Conservation (phyloP, 2,329 filamentous ascomycete genomes). For the Talaromyces sp. region DNA sequence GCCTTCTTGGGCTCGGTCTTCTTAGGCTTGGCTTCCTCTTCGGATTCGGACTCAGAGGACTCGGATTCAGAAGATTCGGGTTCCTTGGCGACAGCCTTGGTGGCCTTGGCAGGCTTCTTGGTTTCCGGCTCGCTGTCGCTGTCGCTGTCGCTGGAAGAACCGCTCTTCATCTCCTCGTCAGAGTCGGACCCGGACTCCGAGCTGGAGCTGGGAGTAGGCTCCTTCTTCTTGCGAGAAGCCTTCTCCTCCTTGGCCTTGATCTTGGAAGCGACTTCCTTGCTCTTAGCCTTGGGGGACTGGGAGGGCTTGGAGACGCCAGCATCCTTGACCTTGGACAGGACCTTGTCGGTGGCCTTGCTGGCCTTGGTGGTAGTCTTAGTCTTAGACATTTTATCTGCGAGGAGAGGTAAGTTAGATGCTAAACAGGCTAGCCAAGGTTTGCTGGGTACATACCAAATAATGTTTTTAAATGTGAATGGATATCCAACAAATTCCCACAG, state of each 20-base stretch:
- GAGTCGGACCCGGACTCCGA: conserved; percentile 31
- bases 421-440: neutral
- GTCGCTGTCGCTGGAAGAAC: conserved; percentile 25
- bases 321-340: conserved; percentile 45
- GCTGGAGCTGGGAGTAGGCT: conserved; percentile 32
- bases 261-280: conserved; percentile 41
- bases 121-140: conserved; percentile 29
- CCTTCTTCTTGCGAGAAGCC: conserved; percentile 40
- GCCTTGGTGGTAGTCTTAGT: conserved; percentile 39
- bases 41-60: conserved; percentile 29
- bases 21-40: conserved; percentile 14
- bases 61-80: conserved; percentile 25
- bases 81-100: conserved; percentile 26
- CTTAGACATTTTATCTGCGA: conserved; percentile 38
- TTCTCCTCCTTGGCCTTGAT: conserved; percentile 27
- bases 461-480: conserved; percentile 11
- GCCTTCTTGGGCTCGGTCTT: conserved; percentile 4
- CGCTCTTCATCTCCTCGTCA: conserved; percentile 33
- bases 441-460: conserved; percentile 1
- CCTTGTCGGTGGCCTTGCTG: conserved; percentile 38
- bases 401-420: neutral
- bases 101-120: conserved; percentile 27
- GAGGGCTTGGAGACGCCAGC: conserved; percentile 42
- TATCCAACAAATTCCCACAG: conserved; percentile 17
- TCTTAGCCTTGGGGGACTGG: conserved; percentile 41